A percentile compares a stretch with the other conserved stretches of the same genome.
phyloP scores from a whole-genome alignment of 75 land plant genomes.

The Sequoia sempervirens region DNA sequence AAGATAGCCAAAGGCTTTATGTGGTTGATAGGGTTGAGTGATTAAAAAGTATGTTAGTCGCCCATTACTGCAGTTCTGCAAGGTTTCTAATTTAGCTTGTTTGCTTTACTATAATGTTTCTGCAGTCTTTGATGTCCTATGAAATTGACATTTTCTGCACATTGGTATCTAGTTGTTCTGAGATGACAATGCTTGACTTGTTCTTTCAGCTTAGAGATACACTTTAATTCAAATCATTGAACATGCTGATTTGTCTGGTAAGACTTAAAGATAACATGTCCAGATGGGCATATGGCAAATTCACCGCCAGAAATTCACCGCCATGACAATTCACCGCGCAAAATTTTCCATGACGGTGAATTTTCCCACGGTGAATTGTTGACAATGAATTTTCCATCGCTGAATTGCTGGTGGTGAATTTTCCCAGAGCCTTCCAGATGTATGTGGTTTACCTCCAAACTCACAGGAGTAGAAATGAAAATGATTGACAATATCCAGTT shows the following conservation, averaged over 20 bases:
- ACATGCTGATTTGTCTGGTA: neutral
- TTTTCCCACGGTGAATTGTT: too few species aligned
- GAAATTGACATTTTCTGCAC: neutral
- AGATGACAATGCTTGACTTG: neutral
- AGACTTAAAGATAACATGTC: neutral
- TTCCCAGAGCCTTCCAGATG: too few species aligned
- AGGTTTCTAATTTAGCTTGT: neutral
- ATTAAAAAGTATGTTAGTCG: neutral
- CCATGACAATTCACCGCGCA: too few species aligned
- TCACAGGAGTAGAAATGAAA: neutral
- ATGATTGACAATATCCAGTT: neutral
- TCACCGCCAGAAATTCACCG: too few species aligned
- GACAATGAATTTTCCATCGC: too few species aligned
- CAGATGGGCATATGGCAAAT: too few species aligned
- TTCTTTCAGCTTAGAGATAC: neutral
- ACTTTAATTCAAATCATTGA: neutral
- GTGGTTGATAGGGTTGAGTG: conserved; percentile 17
- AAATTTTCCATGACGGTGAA: too few species aligned
- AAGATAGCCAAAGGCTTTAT: conserved; percentile 53
- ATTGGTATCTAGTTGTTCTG: neutral
- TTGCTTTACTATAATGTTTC: neutral
- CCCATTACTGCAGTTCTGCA: neutral
- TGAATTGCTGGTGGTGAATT: too few species aligned
- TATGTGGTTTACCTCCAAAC: neutral
- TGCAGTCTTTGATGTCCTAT: neutral